Evolutionary conservation across 2,329 filamentous ascomycete genomes (phyloP).

Genomic region (Fonsecaea monophora): DNA sequence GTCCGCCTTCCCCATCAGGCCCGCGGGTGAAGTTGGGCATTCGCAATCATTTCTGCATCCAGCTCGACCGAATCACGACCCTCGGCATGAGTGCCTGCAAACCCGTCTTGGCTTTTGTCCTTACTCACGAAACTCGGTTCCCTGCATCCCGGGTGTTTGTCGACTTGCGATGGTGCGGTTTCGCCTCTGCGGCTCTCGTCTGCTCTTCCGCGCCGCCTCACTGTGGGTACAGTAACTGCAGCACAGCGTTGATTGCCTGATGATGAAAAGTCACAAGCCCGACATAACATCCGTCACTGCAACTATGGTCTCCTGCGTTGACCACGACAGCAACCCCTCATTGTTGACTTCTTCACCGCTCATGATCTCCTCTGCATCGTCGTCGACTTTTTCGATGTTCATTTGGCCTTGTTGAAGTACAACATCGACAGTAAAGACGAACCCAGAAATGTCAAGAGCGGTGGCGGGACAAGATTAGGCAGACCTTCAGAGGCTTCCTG

Average conservation of each 20-base stretch:
- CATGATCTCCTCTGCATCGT: neutral
- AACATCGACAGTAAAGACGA: neutral
- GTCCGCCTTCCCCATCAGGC: conserved; percentile 21
- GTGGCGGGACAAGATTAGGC: neutral
- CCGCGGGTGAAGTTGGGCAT: conserved; percentile 6
- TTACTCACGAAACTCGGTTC: conserved; percentile 14
- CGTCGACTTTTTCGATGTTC: neutral
- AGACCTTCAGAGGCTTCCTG: neutral
- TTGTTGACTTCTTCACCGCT: conserved; percentile 1
- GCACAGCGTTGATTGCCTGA: conserved; percentile 6
- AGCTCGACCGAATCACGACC: conserved; percentile 1
- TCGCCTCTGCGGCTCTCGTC: conserved; percentile 1
- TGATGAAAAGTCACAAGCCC: conserved; percentile 2
- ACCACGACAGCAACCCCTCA: conserved; percentile 1
- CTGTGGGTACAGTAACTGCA: neutral
- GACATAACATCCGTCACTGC: neutral
- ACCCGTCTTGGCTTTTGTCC: conserved; percentile 8
- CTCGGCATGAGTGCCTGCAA: neutral
- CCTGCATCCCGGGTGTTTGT: conserved; percentile 14
- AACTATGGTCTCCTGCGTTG: neutral
- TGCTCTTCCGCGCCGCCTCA: neutral
- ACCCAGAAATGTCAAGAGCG: neutral
- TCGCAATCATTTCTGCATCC: neutral
- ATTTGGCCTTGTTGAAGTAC: neutral
- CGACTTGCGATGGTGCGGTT: neutral